These are phyloP conservation scores for Fusarium annulatum DNA, from an alignment of 2,329 filamentous ascomycete species.

Conservation along the genomic window DNA sequence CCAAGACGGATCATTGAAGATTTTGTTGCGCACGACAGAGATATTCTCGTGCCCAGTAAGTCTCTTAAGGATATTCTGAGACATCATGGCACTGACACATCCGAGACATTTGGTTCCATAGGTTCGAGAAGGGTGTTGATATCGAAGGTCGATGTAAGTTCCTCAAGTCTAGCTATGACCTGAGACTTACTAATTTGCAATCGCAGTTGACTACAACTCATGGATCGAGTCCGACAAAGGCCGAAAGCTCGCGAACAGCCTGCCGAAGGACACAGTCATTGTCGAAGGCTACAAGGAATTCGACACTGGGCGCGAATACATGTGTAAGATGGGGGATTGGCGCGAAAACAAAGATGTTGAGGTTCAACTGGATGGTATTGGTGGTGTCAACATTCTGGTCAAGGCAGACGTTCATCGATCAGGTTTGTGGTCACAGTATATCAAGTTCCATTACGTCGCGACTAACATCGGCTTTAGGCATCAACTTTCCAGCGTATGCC, in stretches of 20 bases:
- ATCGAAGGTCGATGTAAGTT: slow-evolving; percentile 93
- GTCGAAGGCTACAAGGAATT: slow-evolving; percentile 97
- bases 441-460: background rate
- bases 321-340: slow-evolving; percentile 93
- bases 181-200: slow-evolving; percentile 21
- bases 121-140: slow-evolving; percentile 82
- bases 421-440: slow-evolving; percentile 63
- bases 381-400: slow-evolving; percentile 96
- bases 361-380: slow-evolving; percentile 92
- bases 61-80: background rate
- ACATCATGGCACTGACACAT: slow-evolving; percentile 40
- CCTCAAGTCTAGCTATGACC: background rate
- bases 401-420: slow-evolving; percentile 98
- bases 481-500: slow-evolving; percentile 96
- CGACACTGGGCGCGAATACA: slow-evolving; percentile 88
- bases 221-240: slow-evolving; percentile 95
- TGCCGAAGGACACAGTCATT: slow-evolving; percentile 84
- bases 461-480: slow-evolving; percentile 66
- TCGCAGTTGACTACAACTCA: slow-evolving; percentile 94
- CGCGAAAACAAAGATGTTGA: slow-evolving; percentile 91
- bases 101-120: slow-evolving; percentile 95
- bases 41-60: slow-evolving; percentile 95
- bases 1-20: slow-evolving; percentile 91
- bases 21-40: slow-evolving; percentile 91
- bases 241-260: slow-evolving; percentile 75